Percentiles rank a stretch among this genome's conserved stretches.
phyloP scores from a whole-genome alignment of 352 stramenopile species.

The Globisporangium alternatum region DNA sequence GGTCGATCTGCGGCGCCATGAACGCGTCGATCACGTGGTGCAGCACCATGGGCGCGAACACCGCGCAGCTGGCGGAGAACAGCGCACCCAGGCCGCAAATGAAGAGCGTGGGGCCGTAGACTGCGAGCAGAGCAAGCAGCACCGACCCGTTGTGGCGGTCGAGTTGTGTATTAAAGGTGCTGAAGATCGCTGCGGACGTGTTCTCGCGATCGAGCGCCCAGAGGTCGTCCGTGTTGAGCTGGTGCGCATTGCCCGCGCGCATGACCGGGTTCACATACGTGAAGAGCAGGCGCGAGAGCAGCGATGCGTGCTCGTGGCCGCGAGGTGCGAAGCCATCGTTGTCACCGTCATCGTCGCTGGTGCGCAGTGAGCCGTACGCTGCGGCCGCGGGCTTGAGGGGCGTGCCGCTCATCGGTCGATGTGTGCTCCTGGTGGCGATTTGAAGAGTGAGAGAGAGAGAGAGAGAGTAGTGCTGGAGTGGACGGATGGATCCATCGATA shows the following conservation, averaged over 20 bases:
- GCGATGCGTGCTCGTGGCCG: conserved; percentile 9
- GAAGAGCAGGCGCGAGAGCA: conserved; percentile 32
- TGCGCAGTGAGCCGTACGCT: background rate
- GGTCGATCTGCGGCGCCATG: conserved; percentile 20
- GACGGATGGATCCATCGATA: background rate
- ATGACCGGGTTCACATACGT: conserved; percentile 44
- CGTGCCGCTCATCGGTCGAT: background rate
- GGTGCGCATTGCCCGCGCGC: conserved; percentile 29
- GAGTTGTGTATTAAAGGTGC: background rate
- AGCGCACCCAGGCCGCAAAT: background rate
- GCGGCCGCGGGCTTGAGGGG: background rate
- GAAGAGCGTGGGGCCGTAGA: background rate
- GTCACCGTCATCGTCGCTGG: background rate
- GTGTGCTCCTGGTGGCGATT: background rate
- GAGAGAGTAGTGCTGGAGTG: background rate
- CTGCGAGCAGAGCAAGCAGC: background rate
- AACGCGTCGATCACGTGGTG: conserved; percentile 41
- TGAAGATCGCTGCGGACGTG: background rate
- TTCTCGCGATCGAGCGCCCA: conserved; percentile 25
- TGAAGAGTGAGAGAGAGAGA: background rate
- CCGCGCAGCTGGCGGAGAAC: background rate
- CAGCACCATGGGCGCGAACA: conserved; percentile 27
- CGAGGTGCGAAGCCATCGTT: background rate
- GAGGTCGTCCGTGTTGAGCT: conserved; percentile 39
- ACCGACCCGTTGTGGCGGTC: background rate